These are phyloP conservation scores for Ceratobasidium sp. DNA, from an alignment of 1,284 basidiomycete species.

Conservation along the genomic window DNA sequence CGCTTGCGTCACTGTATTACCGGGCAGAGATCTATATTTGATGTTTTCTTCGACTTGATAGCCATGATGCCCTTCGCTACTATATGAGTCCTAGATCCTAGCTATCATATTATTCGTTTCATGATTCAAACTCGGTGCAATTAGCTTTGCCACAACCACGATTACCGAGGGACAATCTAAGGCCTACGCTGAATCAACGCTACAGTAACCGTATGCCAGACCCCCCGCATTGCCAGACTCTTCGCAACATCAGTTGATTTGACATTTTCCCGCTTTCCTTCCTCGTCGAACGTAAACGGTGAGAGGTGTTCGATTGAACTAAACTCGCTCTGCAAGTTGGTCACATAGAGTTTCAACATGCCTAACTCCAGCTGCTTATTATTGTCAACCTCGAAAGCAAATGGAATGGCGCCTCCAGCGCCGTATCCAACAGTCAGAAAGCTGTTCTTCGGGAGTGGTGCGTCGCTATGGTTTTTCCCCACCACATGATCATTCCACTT, in stretches of 20 bases:
- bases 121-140: too few species aligned
- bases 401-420: slow-evolving; percentile 25
- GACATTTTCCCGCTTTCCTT: slow-evolving; percentile 11
- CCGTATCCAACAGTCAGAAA: slow-evolving; percentile 40
- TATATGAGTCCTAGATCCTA: too few species aligned
- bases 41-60: too few species aligned
- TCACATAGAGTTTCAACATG: slow-evolving; percentile 35
- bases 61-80: too few species aligned
- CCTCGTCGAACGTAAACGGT: slow-evolving; percentile 9
- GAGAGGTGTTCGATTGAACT: slow-evolving; percentile 7
- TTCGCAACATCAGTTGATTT: neutral
- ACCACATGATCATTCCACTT: neutral
- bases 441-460: neutral
- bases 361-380: slow-evolving; percentile 10
- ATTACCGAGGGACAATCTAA: too few species aligned
- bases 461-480: neutral
- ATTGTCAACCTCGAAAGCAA: slow-evolving; percentile 5
- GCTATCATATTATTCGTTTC: too few species aligned
- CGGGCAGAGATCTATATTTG: too few species aligned
- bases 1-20: too few species aligned
- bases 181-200: slow-evolving; percentile 7
- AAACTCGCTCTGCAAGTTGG: slow-evolving; percentile 25
- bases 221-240: slow-evolving; percentile 1
- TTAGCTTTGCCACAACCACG: too few species aligned
- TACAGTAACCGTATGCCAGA: slow-evolving; percentile 9